Base-by-base conservation (phyloP, 805 yeast genomes). In the Geotrichum ghanense region DNA sequence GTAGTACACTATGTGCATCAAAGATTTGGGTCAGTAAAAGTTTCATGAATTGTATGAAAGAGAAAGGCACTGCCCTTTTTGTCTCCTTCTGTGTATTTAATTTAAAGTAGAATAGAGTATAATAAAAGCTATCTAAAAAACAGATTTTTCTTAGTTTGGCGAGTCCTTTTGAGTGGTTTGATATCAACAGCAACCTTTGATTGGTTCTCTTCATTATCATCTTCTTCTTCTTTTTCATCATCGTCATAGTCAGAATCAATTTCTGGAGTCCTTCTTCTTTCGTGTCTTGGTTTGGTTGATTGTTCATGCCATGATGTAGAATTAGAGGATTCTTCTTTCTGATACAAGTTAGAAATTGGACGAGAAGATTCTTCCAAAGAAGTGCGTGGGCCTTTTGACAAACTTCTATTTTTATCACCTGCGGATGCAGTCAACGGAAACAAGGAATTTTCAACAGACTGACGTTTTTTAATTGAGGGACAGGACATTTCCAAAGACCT, bases 271-370 rank as follows among this genome's bases (percentile, higher is more conserved):
- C 45, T 14, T 44, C 46, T 16, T 41, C 42, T 23, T 46, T 49
- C 10, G 49, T 49, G 23, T 45, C 50, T 21, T 48, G 49, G 27
- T 48, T 49, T 27, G 46, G 48, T 4, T 49, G 47, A 21, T 43
- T 34, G 20, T 22, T 22, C 21, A 12, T n/a, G 34, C 10, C 44
- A 42, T 20, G 20, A 42, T 22, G 19, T 19, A 21, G 24, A 20
- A 14, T 3, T 44, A 17, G 45, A n/a, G 12, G 45, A 23, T 9
- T 39, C n/a, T 12, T 14, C 41, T 16, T n/a, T 10, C 5, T 40
- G 22, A 22, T 26, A 41, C 14, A 21, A 25, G 41, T 22, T 20
- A 27, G 12, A 31, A 41, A 19, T 26, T 22, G 26, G 16, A 12
- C 27, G 43, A 37, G 22, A 17, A 16, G 25, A 19, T 23, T 21